Percentiles rank a stretch among this genome's conserved stretches.
These are phyloP conservation scores for Garcia nutans DNA, from an alignment of 345 rosid species.

Conservation along the genomic window DNA sequence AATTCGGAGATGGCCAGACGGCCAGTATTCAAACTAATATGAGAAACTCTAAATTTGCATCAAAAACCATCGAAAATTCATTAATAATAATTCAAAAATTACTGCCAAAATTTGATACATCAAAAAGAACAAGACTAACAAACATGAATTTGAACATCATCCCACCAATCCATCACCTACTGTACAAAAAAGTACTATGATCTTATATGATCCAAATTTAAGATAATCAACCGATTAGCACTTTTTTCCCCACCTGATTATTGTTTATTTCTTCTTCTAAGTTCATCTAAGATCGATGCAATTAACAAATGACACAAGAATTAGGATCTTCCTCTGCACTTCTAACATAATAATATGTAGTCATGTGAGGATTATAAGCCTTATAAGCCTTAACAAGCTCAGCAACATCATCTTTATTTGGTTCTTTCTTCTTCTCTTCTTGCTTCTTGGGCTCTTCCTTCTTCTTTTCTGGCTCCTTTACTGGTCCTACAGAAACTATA, in stretches of 20 bases:
- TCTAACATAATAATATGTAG: constrained; percentile 16
- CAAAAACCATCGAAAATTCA: too few species aligned
- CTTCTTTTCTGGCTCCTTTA: constrained; percentile 58
- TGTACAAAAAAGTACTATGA: background rate
- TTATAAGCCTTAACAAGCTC: constrained; percentile 25
- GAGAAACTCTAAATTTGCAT: too few species aligned
- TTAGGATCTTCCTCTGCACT: constrained; percentile 41
- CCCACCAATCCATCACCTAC: background rate
- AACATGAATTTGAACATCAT: background rate
- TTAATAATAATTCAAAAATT: background rate
- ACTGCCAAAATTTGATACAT: background rate
- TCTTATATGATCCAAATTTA: background rate
- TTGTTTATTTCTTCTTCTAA: background rate
- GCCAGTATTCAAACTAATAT: too few species aligned
- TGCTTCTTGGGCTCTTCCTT: constrained; percentile 46
- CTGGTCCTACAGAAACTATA: constrained; percentile 53
- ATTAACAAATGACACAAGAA: constrained; percentile 44
- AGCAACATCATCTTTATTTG: constrained; percentile 24
- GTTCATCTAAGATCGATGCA: background rate
- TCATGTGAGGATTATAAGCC: constrained; percentile 23
- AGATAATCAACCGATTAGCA: background rate
- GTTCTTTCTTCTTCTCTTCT: constrained; percentile 25
- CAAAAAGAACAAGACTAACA: background rate
- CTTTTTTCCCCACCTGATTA: background rate
- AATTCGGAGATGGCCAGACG: too few species aligned